Evolutionary conservation across 2,329 filamentous ascomycete genomes (phyloP), one percentile per base, ranked within the genome.

Genomic region (Geosmithia flava): DNA sequence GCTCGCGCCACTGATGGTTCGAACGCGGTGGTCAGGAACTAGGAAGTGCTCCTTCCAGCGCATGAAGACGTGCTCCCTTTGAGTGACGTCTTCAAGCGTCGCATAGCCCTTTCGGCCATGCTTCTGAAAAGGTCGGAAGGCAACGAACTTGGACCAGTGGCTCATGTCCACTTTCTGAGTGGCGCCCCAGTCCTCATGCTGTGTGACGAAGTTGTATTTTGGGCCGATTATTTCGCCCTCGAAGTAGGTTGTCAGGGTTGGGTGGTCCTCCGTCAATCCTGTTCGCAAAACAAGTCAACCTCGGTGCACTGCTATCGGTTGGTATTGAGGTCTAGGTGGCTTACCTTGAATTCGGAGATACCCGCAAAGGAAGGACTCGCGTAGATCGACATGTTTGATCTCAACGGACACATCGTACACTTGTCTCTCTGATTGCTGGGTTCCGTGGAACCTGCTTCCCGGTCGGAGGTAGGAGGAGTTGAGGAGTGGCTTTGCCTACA

Each of bases 21-120:
- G 79, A 19, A 97, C 89, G 16, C 87, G 80, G 63, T 98, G 93
- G 59, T 98, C 90, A 1, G 93, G 93, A 1, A 98, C 93, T 1
- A 98, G 72, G 59, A 98, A 98, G 58, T 95, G 89, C 61, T 98
- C 93, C 66, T 98, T 98, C 93, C 93, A 98, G 51, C 93, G 81
- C 93, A 98, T 98, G 60, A 96, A 98, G 30, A 98, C 83, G 62
- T 94, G 83, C 56, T 96, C 90, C 53, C 81, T 76, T 60, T 94
- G 85, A 45, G 80, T 78, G 55, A 84, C 79, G 56, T 94, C 84
- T 70, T 81, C 69, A 70, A 81, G 71, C 70, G 61, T 55, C 27
- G 73, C 64, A 20, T 79, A 63, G 16, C 78, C 76, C 55, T 75
- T 80, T 44, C 70, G 71, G 33, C 74, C 75, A 50, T 73, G 69